Evolutionary conservation across 441 rosid genomes (phyloP), one percentile per base, ranked within the genome.

Genomic region (Hura crepitans): DNA sequence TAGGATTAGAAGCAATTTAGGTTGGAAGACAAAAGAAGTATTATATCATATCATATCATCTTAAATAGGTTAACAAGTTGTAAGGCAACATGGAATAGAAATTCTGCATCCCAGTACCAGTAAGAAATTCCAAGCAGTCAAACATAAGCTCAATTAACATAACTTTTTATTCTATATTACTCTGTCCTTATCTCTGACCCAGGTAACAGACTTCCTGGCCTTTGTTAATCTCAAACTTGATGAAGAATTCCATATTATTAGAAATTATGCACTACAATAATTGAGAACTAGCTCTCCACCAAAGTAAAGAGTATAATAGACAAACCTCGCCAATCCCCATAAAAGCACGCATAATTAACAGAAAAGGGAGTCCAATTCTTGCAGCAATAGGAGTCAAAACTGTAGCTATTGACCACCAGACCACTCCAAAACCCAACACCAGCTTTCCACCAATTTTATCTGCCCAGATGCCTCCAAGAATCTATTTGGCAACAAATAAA

Each of bases 251-350:
- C 15, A n/a, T 42, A 1, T 62, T 18, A 39, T 14, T 31, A 39
- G 25, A 25, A 28, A 59, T 15, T 31, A 15, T 43, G 18, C 9
- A 30, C 18, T 39, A 25, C 22, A 11, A 31, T 14, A 59, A 27
- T 14, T 66, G 17, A 2, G 72, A n/a, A 73, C 45, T 47, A n/a
- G 20, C 7, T 57, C 56, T 42, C 57, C 69, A 69, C 65, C 56
- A 66, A 73, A 71, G 45, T 60, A 64, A 65, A 53, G 63, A 62
- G 73, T 25, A 62, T 43, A 49, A 67, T 55, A 72, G 57, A 71
- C 90, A 42, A 69, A 94, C 99, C 97, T 94, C 97, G 62, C 99
- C 99, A 66, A 94, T 85, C 63, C 99, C 99, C 99, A 94, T 94
- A 75, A 92, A 85, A n/a, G 97, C 97, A 59, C 99, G 97, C 86